Evolutionary conservation across 176 grass and related monocot species (phyloP), one percentile per base, ranked within the genome.

Genomic region (Avena eriantha): DNA sequence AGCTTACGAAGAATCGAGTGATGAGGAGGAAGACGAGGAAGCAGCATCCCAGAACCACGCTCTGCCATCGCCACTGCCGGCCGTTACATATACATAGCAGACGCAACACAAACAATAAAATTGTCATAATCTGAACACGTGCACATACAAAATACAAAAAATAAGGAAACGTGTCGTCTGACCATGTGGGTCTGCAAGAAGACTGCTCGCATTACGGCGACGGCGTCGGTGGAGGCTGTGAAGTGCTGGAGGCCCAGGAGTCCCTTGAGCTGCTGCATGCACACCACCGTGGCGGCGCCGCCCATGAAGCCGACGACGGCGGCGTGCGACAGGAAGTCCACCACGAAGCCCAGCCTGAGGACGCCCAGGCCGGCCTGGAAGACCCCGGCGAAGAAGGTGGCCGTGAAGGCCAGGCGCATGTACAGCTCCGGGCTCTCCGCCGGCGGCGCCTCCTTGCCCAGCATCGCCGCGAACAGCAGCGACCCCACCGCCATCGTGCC

Each of bases 331-430:
- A 95, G 61, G 51, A 95, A 90, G 67, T 95, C 93, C 33, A 95
- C 54, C 47, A 95, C 22, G 86, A 95, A 95, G 0, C 90, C 90
- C 0, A 95, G 86, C 51, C 93, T 80, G 56, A 82, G 84, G 17
- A 95, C 53, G 35, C 90, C 90, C 9, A 92, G 80, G 66, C 78
- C 29, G 2, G 86, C 76, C 86, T 90, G 87, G 81, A 95, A 86
- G 21, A 74, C 85, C 14, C 93, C 93, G 10, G 93, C 86, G 85
- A 95, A 90, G 88, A 95, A 95, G 12, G 93, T 90, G 73, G 93
- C 88, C 2, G 90, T 95, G 85, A 95, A 92, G 17, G 80, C 88
- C 15, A 95, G 77, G 39, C 69, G 79, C 69, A 75, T 29, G 86
- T 95, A 95, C 74, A 90, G 24, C 23, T 34, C 82, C 21, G 88